Evolutionary conservation across 306 rosid species (phyloP), one percentile per base, ranked within the genome.

Genomic region (Pueraria montana): DNA sequence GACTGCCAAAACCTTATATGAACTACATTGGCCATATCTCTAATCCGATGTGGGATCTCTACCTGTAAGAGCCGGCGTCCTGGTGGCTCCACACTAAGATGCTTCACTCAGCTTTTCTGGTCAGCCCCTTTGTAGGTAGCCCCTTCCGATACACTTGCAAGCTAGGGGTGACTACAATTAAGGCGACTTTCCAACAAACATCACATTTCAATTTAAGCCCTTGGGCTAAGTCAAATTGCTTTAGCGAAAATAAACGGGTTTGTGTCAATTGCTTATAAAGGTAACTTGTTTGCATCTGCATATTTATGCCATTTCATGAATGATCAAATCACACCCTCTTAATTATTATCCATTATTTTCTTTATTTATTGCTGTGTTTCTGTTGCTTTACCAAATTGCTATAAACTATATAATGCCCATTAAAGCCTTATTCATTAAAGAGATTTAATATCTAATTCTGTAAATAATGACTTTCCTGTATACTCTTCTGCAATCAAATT

Each of bases 401-500:
- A 59, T 76, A 76, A 59, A 61, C 16, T 32, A 40, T 26, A 36
- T 24, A 46, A 45, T 76, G 45, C 46, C 40, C 58, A 43, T 23
- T 24, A 42, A 42, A 23, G 12, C 45, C 23, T 42, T 23, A 34
- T 48, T 48, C n/a, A 48, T 48, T 40, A 40, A 2, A 45, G 52
- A 48, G n/a, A 20, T 58, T 50, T n/a, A 52, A 5, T 36, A 56
- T 75, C 38, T 20, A 53, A 36, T 34, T 74, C 55, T 49, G 6
- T 32, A 55, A 55, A 48, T 36, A 49, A 42, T 20, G 76, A 16
- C 68, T 48, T 13, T 17, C 75, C n/a, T 21, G 49, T 14, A 48
- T 64, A 11, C 65, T 59, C 1, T 24, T 20, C 74, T 78, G 65
- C 36, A 20, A 30, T 59, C 36, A 62, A 5, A 52, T 34, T 66